Percentiles rank a stretch among this genome's conserved stretches.
phyloP scores from a whole-genome alignment of 768 basidiomycete genomes.

The Pleurotus tuoliensis region DNA sequence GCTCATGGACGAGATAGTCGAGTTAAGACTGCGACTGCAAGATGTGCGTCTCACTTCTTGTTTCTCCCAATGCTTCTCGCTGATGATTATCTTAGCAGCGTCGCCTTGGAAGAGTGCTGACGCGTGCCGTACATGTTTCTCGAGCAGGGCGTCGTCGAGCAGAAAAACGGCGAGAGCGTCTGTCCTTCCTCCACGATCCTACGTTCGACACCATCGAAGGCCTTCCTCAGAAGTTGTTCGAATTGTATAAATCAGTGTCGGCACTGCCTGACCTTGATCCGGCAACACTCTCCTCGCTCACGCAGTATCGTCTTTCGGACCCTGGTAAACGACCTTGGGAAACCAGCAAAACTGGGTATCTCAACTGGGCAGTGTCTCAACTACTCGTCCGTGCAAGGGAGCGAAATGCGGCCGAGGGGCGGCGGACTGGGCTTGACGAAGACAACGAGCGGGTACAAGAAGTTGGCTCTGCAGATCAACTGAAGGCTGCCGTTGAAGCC shows the following conservation, averaged over 20 bases:
- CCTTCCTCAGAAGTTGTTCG: constrained; percentile 36
- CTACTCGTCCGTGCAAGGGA: constrained; percentile 33
- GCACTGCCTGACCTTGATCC: constrained; percentile 44
- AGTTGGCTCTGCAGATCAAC: constrained; percentile 21
- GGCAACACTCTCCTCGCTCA: constrained; percentile 31
- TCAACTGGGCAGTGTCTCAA: constrained; percentile 70
- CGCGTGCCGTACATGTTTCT: constrained; percentile 48
- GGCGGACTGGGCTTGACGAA: constrained; percentile 18
- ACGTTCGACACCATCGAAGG: constrained; percentile 33
- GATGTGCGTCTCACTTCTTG: constrained; percentile 44
- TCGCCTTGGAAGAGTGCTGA: constrained; percentile 53
- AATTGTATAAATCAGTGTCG: constrained; percentile 45
- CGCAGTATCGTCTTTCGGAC: constrained; percentile 36
- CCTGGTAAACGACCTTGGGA: constrained; percentile 79
- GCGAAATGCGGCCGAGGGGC: constrained; percentile 14
- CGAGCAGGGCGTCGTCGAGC: constrained; percentile 43
- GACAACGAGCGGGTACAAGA: constrained; percentile 16
- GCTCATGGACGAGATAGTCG: constrained; percentile 64
- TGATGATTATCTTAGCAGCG: constrained; percentile 46
- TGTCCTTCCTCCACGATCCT: constrained; percentile 40
- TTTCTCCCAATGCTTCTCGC: constrained; percentile 2
- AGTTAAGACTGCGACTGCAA: constrained; percentile 62
- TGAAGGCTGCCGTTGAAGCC: constrained; percentile 24
- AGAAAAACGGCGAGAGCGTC: constrained; percentile 34
- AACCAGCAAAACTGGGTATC: constrained; percentile 66